phyloP scores from a whole-genome alignment of 768 basidiomycete genomes.

The Lentinus brumalis region DNA sequence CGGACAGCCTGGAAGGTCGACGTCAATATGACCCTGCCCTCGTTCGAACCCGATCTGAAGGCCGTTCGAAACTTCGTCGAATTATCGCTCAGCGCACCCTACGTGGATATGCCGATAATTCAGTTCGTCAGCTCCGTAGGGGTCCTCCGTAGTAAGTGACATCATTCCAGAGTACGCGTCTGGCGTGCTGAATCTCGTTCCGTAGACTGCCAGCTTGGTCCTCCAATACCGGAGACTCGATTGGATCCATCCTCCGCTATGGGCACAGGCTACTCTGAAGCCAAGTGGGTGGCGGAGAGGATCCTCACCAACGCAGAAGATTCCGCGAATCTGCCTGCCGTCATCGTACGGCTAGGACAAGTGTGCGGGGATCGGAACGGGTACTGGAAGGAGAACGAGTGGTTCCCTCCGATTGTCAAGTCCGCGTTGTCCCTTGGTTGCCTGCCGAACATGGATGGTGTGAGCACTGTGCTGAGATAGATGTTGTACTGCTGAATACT shows the following conservation, averaged over 20 bases:
- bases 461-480: constrained; percentile 23
- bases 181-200: neutral
- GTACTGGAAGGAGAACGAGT: constrained; percentile 47
- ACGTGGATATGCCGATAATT: constrained; percentile 24
- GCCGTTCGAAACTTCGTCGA: constrained; percentile 17
- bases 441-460: constrained; percentile 37
- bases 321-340: constrained; percentile 37
- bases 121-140: constrained; percentile 11
- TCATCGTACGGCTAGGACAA: constrained; percentile 48
- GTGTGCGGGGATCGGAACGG: constrained; percentile 44
- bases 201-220: neutral
- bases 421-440: constrained; percentile 30
- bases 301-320: constrained; percentile 34
- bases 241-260: constrained; percentile 34
- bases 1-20: constrained; percentile 40
- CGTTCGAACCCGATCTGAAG: constrained; percentile 39
- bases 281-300: constrained; percentile 47
- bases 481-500: neutral
- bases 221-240: neutral
- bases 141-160: constrained; percentile 4
- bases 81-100: constrained; percentile 6
- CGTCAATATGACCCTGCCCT: constrained; percentile 40
- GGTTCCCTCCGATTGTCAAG: constrained; percentile 44
- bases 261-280: constrained; percentile 47
- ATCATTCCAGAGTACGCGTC: neutral